Conservation (phyloP, 495 filamentous ascomycete genomes). For the Parachaetomium inaequale region DNA sequence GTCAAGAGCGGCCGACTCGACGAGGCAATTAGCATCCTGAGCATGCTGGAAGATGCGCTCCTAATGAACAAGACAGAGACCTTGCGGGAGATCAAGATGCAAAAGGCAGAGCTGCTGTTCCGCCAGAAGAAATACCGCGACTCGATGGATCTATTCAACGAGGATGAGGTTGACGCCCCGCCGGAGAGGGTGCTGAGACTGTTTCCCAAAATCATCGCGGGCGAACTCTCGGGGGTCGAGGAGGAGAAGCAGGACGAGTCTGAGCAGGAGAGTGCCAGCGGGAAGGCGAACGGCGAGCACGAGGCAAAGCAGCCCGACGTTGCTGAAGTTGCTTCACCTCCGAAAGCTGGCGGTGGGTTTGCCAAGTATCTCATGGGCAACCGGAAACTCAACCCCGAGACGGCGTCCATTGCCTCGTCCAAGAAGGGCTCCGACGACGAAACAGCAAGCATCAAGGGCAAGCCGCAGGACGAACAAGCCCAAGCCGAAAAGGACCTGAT, state of each 20-base stretch:
- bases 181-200: conserved; percentile 84
- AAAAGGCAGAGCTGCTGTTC: conserved; percentile 85
- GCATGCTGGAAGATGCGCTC: conserved; percentile 88
- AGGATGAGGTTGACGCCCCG: conserved; percentile 73
- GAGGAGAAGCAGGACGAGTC: conserved; percentile 41
- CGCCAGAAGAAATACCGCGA: conserved; percentile 76
- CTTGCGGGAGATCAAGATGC: conserved; percentile 77
- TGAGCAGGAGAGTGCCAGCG: conserved; percentile 44
- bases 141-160: conserved; percentile 85
- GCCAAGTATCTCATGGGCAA: conserved; percentile 52
- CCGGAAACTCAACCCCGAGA: conserved; percentile 55
- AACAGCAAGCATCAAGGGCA: conserved; percentile 42
- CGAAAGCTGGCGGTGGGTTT: conserved; percentile 42
- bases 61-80: conserved; percentile 77
- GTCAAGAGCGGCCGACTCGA: conserved; percentile 73
- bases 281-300: conserved; percentile 47
- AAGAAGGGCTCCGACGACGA: conserved; percentile 48
- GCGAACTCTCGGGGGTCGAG: conserved; percentile 60
- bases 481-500: conserved; percentile 79
- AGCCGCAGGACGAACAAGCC: conserved; percentile 39
- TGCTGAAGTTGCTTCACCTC: conserved; percentile 39
- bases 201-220: conserved; percentile 80
- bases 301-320: conserved; percentile 32
- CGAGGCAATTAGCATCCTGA: conserved; percentile 85
- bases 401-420: conserved; percentile 62